phyloP scores from a whole-genome alignment of 805 yeast species.

The Candida nanaspora region DNA sequence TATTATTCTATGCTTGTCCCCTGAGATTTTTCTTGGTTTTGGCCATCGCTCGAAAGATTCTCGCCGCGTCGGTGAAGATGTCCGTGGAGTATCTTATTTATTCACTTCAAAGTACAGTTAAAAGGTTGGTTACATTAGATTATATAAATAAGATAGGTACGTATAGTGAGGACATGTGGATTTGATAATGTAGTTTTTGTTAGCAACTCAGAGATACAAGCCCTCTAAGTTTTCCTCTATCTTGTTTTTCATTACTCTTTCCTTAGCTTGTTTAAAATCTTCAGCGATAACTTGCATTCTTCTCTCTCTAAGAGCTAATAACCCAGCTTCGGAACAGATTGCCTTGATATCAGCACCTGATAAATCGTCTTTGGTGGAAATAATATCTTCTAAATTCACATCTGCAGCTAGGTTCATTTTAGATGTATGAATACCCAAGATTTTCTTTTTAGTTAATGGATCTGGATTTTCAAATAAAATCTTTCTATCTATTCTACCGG shows the following conservation, averaged over 20 bases:
- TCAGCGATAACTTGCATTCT: conserved; percentile 95
- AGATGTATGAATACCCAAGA: conserved; percentile 83
- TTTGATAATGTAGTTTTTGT: no score
- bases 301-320: conserved; percentile 91
- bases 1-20: no score
- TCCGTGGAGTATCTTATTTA: no score
- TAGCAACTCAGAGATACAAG: conserved; percentile 58
- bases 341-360: conserved; percentile 98
- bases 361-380: conserved; percentile 84
- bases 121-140: no score
- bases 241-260: conserved; percentile 91
- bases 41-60: no score
- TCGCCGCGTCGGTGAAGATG: no score
- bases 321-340: conserved; percentile 94
- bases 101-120: no score
- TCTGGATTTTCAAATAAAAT: conserved; percentile 95
- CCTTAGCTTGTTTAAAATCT: conserved; percentile 90
- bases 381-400: conserved; percentile 83
- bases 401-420: conserved; percentile 88
- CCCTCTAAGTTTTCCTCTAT: conserved; percentile 96
- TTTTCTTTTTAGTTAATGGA: conserved; percentile 86
- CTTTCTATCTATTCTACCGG: conserved; percentile 95
- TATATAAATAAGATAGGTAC: no score
- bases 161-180: no score
- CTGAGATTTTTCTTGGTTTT: no score